phyloP scores from a whole-genome alignment of 352 stramenopile genomes.

The Globisporangium paddicum region DNA sequence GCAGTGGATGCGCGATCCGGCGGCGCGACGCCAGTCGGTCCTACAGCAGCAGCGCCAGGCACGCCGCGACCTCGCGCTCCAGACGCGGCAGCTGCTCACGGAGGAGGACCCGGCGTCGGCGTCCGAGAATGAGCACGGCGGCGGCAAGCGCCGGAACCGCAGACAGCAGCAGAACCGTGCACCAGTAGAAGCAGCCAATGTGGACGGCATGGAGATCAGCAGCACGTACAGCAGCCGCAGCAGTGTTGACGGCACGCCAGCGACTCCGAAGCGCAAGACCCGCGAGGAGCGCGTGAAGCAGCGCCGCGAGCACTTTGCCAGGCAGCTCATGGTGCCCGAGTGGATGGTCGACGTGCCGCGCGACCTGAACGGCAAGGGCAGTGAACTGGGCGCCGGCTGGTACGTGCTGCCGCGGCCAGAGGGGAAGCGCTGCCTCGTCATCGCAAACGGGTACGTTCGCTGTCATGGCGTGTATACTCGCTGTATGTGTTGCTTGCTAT shows the following conservation, averaged over 20 bases:
- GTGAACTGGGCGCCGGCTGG: conserved; percentile 73
- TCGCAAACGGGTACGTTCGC: conserved; percentile 67
- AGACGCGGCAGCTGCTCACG: conserved; percentile 57
- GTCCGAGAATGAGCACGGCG: conserved; percentile 18
- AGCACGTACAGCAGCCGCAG: conserved; percentile 4
- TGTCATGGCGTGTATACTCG: conserved; percentile 1
- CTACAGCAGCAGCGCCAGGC: conserved; percentile 73
- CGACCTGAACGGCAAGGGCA: conserved; percentile 80
- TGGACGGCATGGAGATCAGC: conserved; percentile 24
- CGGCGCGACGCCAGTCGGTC: conserved; percentile 42
- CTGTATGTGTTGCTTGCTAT: too few relatives aligned
- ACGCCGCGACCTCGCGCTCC: conserved; percentile 70
- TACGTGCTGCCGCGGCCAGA: conserved; percentile 90
- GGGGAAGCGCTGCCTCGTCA: conserved; percentile 87
- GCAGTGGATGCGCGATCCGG: conserved; percentile 58
- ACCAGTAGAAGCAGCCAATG: neutral
- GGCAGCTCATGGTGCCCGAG: conserved; percentile 85
- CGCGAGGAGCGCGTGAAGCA: conserved; percentile 76
- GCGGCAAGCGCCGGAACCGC: conserved; percentile 8
- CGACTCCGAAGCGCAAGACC: conserved; percentile 45
- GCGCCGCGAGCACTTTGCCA: conserved; percentile 66
- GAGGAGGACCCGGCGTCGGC: conserved; percentile 23
- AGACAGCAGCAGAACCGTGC: conserved; percentile 3
- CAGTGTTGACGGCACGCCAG: neutral
- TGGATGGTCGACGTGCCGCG: conserved; percentile 86